Conservation (phyloP, 306 rosid genomes). For the Crataegus laevigata region DNA sequence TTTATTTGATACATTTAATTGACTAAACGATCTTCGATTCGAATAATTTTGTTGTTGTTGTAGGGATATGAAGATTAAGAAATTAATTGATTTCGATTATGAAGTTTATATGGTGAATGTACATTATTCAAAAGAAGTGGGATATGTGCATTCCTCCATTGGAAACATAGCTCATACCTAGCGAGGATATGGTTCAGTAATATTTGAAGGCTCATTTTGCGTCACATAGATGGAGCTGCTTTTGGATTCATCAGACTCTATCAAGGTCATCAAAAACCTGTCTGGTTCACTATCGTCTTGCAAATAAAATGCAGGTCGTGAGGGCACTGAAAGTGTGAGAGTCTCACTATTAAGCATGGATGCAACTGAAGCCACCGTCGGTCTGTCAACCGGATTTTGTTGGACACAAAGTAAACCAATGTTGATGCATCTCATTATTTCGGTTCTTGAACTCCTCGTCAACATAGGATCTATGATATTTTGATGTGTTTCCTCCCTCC, state of each 20-base stretch:
- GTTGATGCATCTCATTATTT: slow-evolving; percentile 3
- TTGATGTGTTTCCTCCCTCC: background rate
- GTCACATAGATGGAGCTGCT: background rate
- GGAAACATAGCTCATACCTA: background rate
- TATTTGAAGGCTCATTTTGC: background rate
- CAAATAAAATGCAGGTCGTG: background rate
- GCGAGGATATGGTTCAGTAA: background rate
- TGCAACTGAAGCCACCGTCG: background rate
- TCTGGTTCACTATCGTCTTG: background rate
- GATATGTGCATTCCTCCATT: too few species aligned
- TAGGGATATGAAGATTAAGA: too few species aligned
- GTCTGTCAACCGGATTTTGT: background rate
- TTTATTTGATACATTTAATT: too few species aligned
- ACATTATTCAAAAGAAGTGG: too few species aligned
- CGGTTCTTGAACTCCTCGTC: background rate
- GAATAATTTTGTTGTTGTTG: too few species aligned
- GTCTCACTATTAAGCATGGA: background rate
- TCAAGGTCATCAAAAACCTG: too few species aligned
- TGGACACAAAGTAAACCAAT: slow-evolving; percentile 6
- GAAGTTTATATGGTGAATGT: too few species aligned
- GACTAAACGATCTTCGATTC: too few species aligned
- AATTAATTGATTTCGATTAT: too few species aligned
- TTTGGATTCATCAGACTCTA: background rate
- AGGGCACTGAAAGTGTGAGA: background rate
- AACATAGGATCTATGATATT: background rate